A percentile compares a stretch with the other conserved stretches of the same genome.
These are phyloP conservation scores for Mycena belliarum DNA, from an alignment of 768 basidiomycete genomes.

Conservation along the genomic window DNA sequence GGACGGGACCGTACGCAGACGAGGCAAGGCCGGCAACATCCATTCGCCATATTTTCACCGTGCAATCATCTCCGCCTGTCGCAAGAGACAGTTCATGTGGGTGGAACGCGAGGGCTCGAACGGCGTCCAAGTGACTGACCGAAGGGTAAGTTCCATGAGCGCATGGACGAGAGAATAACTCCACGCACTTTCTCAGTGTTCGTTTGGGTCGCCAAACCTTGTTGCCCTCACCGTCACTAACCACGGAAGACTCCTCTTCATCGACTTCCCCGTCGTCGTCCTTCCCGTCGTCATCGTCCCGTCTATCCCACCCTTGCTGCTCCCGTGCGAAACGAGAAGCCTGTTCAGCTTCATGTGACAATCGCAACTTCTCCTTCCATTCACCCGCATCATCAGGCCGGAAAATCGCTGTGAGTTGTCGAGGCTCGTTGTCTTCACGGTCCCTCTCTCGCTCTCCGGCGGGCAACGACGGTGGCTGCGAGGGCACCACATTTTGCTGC, in stretches of 20 bases:
- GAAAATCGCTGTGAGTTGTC: constrained; percentile 79
- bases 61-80: constrained; percentile 94
- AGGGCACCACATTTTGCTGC: constrained; percentile 32
- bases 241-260: constrained; percentile 64
- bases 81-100: constrained; percentile 82
- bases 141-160: constrained; percentile 17
- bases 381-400: constrained; percentile 82
- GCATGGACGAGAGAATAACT: constrained; percentile 6
- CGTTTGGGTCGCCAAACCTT: constrained; percentile 86
- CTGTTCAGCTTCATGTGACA: constrained; percentile 65
- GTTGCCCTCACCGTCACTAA: constrained; percentile 64
- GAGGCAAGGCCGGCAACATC: constrained; percentile 75
- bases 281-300: constrained; percentile 66
- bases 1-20: constrained; percentile 59
- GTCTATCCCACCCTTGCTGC: constrained; percentile 52
- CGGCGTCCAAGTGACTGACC: constrained; percentile 87
- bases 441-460: constrained; percentile 46
- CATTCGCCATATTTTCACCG: constrained; percentile 94
- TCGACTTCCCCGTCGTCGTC: constrained; percentile 72
- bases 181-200: constrained; percentile 83
- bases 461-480: constrained; percentile 33
- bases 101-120: constrained; percentile 88
- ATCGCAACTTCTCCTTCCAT: constrained; percentile 80
- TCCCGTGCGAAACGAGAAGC: constrained; percentile 42
- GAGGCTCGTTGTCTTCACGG: constrained; percentile 50